Percentiles rank a stretch among this genome's conserved stretches.
Conservation (phyloP, 2,329 filamentous ascomycete species). For the Lachnellula occidentalis region DNA sequence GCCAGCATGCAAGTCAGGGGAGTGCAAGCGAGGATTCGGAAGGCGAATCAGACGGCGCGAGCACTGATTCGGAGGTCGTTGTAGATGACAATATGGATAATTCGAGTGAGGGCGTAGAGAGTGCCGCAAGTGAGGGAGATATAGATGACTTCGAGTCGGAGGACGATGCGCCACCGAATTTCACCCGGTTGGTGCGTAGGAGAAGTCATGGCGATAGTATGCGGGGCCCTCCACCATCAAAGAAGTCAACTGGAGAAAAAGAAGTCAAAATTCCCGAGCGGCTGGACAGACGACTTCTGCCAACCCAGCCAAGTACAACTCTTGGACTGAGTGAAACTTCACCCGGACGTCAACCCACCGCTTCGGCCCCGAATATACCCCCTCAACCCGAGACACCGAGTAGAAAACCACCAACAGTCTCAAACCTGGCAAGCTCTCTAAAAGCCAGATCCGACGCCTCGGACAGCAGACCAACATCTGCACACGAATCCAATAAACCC, state of each 20-base stretch:
- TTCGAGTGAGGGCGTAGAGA: constrained; percentile 31
- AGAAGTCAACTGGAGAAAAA: constrained; percentile 28
- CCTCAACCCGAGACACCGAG: constrained; percentile 4
- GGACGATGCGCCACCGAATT: constrained; percentile 16
- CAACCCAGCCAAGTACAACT: not conserved
- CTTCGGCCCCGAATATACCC: constrained; percentile 8
- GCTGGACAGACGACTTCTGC: constrained; percentile 5
- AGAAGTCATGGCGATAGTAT: constrained; percentile 39
- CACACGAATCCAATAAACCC: constrained; percentile 4
- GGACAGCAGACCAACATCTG: constrained; percentile 12
- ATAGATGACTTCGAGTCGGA: constrained; percentile 33
- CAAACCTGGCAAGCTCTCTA: constrained; percentile 14
- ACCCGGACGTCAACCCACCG: not conserved
- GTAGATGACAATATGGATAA: constrained; percentile 31
- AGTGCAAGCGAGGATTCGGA: constrained; percentile 41
- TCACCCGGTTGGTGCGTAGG: constrained; percentile 23
- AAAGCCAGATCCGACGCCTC: constrained; percentile 6
- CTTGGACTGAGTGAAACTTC: not conserved
- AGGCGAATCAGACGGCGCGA: constrained; percentile 34
- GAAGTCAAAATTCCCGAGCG: constrained; percentile 23
- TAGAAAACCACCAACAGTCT: constrained; percentile 13
- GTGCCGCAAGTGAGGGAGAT: constrained; percentile 39
- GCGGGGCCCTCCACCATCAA: constrained; percentile 28
- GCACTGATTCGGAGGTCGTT: constrained; percentile 35
- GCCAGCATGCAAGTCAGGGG: constrained; percentile 36